These are phyloP conservation scores for Aspergillus pseudoviridinutans DNA, from an alignment of 2,329 filamentous ascomycete species.

Conservation along the genomic window DNA sequence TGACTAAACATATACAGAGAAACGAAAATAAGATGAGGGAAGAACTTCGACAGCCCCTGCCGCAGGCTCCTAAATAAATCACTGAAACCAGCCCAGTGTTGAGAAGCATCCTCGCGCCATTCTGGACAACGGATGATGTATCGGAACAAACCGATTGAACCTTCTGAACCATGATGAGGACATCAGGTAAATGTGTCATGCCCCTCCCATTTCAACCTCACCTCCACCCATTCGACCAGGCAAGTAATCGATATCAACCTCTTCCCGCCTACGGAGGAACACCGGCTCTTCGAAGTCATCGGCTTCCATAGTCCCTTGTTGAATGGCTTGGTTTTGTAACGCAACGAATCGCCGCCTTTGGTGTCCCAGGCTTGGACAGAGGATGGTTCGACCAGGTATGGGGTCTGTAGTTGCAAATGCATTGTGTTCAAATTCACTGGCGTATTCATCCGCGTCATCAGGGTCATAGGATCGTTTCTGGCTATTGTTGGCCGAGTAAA, in stretches of 20 bases:
- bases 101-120: neutral
- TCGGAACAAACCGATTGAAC: too few species aligned
- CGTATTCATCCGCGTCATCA: conserved; percentile 36
- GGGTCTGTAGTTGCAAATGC: conserved; percentile 13
- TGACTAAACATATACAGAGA: neutral
- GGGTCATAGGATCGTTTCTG: conserved; percentile 43
- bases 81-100: neutral
- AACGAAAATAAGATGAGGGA: conserved; percentile 1
- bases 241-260: conserved; percentile 31
- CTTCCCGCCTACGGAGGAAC: conserved; percentile 42
- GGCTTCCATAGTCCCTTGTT: conserved; percentile 25
- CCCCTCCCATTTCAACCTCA: conserved; percentile 33
- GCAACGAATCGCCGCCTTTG: conserved; percentile 24
- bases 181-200: conserved; percentile 12
- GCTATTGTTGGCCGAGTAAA: conserved; percentile 24
- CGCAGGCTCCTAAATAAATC: neutral
- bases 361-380: conserved; percentile 29
- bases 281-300: conserved; percentile 45
- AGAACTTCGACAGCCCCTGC: neutral
- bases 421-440: conserved; percentile 19
- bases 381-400: conserved; percentile 26
- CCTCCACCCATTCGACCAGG: neutral
- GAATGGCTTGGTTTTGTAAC: conserved; percentile 3
- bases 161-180: too few species aligned
- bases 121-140: too few species aligned